These are phyloP conservation scores for Sporothrix luriei DNA, from an alignment of 2,329 filamentous ascomycete species.

Conservation along the genomic window DNA sequence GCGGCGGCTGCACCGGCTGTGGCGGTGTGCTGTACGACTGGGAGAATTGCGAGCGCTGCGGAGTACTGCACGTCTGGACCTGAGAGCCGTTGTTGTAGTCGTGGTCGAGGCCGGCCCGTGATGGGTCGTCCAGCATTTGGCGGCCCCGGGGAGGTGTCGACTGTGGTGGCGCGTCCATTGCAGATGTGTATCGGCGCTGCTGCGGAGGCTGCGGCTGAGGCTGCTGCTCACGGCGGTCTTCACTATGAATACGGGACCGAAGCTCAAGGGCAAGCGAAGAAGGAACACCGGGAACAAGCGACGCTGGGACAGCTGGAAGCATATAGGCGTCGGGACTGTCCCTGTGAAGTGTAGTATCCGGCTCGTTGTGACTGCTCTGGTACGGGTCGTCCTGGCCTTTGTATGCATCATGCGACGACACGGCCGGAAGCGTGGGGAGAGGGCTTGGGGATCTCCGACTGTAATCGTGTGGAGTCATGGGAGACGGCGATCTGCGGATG, in stretches of 20 bases:
- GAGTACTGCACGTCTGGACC: conserved; percentile 40
- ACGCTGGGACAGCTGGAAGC: conserved; percentile 56
- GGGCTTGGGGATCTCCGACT: conserved; percentile 25
- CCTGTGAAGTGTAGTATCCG: conserved; percentile 42
- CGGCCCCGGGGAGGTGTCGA: conserved; percentile 50
- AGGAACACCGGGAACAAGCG: conserved; percentile 64
- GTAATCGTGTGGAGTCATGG: conserved; percentile 21
- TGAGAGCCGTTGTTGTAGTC: conserved; percentile 39
- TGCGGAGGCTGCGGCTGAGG: conserved; percentile 33
- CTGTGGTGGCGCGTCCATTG: conserved; percentile 37
- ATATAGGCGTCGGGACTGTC: conserved; percentile 46
- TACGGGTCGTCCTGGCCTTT: conserved; percentile 44
- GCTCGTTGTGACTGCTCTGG: conserved; percentile 43
- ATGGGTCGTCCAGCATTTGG: conserved; percentile 41
- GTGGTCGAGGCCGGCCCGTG: conserved; percentile 39
- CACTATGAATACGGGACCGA: conserved; percentile 60
- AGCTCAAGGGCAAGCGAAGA: conserved; percentile 59
- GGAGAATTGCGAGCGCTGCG: conserved; percentile 46
- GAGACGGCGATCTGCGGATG: conserved; percentile 30
- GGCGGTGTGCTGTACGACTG: conserved; percentile 33
- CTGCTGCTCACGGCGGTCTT: conserved; percentile 47
- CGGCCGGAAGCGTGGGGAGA: neutral
- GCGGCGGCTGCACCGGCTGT: conserved; percentile 17
- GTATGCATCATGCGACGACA: conserved; percentile 29
- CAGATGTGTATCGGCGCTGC: conserved; percentile 45